These are phyloP conservation scores for Penicillium sp. DNA, from an alignment of 2,329 filamentous ascomycete species.

Conservation along the genomic window DNA sequence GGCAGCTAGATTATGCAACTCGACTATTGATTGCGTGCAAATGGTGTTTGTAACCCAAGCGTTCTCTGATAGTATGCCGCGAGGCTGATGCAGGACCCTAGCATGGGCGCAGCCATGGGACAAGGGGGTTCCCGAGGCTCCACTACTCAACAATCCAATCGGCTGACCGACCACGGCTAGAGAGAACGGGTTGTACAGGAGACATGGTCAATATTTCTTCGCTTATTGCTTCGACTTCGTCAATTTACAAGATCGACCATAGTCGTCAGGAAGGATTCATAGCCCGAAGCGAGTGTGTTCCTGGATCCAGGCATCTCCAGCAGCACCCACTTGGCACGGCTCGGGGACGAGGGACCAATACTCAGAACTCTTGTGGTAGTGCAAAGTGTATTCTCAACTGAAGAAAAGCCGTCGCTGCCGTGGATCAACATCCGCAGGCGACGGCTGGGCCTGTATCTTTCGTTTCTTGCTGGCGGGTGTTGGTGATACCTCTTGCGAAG, in stretches of 20 bases:
- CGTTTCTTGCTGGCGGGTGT: conserved; percentile 27
- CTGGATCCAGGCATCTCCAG: neutral
- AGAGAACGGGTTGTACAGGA: neutral
- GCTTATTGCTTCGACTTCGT: neutral
- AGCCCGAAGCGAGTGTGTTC: neutral
- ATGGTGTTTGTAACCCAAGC: neutral
- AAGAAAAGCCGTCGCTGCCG: conserved; percentile 41
- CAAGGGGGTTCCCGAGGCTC: conserved; percentile 21
- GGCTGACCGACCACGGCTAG: conserved; percentile 16
- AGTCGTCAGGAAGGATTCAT: neutral
- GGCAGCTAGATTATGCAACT: neutral
- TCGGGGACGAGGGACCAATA: neutral
- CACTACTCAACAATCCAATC: conserved; percentile 18
- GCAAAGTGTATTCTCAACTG: conserved; percentile 25
- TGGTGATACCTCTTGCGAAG: conserved; percentile 25
- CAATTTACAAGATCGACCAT: neutral
- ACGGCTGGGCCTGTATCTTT: conserved; percentile 37
- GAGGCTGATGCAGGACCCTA: conserved; percentile 7
- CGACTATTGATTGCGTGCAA: neutral
- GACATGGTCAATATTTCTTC: neutral
- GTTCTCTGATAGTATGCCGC: neutral
- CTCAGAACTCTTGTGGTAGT: neutral
- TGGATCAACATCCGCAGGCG: conserved; percentile 23
- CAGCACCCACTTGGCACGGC: too few relatives aligned
- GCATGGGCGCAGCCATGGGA: conserved; percentile 5